phyloP scores from a whole-genome alignment of 768 basidiomycete genomes.

The Amanita exitialis region DNA sequence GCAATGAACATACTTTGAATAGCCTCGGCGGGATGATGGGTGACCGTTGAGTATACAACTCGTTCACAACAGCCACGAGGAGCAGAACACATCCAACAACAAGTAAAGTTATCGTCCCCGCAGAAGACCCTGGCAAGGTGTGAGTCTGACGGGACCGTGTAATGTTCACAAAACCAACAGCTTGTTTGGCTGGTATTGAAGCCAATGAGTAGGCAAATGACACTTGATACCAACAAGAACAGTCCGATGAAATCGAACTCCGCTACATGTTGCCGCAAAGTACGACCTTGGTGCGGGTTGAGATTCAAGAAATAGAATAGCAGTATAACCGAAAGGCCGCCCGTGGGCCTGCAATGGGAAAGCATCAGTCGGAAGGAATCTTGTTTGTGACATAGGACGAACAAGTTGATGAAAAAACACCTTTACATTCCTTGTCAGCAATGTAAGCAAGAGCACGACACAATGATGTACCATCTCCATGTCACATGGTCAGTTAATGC shows the following conservation, averaged over 20 bases:
- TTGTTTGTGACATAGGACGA: slow-evolving; percentile 11
- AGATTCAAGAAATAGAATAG: slow-evolving; percentile 71
- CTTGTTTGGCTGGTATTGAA: slow-evolving; percentile 60
- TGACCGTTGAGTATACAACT: slow-evolving; percentile 49
- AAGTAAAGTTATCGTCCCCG: slow-evolving; percentile 55
- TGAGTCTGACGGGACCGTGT: background rate
- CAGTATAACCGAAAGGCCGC: slow-evolving; percentile 49
- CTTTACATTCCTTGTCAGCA: slow-evolving; percentile 17
- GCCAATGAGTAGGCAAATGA: slow-evolving; percentile 62
- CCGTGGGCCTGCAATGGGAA: slow-evolving; percentile 47
- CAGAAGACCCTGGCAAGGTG: slow-evolving; percentile 38
- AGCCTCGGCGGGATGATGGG: slow-evolving; percentile 69
- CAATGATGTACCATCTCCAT: slow-evolving; percentile 59
- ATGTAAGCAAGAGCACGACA: background rate
- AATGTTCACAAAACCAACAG: slow-evolving; percentile 33
- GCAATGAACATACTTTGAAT: slow-evolving; percentile 42
- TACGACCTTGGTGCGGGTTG: slow-evolving; percentile 59
- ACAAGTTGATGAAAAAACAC: slow-evolving; percentile 77
- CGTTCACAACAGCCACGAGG: slow-evolving; percentile 43
- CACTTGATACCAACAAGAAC: slow-evolving; percentile 47
- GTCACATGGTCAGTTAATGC: slow-evolving; percentile 63
- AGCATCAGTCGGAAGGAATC: background rate
- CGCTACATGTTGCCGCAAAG: slow-evolving; percentile 44
- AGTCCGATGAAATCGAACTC: slow-evolving; percentile 72
- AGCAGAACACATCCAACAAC: slow-evolving; percentile 46